These are phyloP conservation scores for Euryodendron excelsum DNA, from an alignment of 148 eudicot genomes.

Conservation along the genomic window DNA sequence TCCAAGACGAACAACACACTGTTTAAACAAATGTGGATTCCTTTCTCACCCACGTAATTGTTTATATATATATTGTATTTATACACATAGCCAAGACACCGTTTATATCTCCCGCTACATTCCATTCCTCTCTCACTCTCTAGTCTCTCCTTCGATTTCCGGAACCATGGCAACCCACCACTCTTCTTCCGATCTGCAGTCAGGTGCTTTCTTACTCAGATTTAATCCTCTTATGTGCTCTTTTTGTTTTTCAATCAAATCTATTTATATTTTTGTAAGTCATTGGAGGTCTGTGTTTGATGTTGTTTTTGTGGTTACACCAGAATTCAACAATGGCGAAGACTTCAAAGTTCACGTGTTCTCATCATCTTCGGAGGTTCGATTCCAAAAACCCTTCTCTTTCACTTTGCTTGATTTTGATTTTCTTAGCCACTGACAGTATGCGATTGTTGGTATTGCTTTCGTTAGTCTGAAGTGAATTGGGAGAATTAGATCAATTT, in stretches of 20 bases:
- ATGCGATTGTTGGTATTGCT: not conserved
- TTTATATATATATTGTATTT: not conserved
- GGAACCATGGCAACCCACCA: conserved; percentile 6
- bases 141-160: not conserved
- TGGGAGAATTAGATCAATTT: not conserved
- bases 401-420: not conserved
- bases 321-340: conserved; percentile 25
- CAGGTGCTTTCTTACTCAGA: conserved; percentile 17
- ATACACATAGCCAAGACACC: not conserved
- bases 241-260: not conserved
- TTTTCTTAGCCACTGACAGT: not conserved
- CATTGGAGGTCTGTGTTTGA: not conserved
- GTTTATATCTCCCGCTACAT: not conserved
- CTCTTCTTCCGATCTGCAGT: conserved; percentile 12
- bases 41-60: not conserved
- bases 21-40: not conserved
- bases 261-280: not conserved
- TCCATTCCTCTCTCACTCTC: not conserved
- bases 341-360: conserved; percentile 51
- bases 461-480: not conserved
- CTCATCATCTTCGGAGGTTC: conserved; percentile 57
- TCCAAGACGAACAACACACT: not conserved
- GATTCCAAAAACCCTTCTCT: not conserved
- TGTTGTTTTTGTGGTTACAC: conserved; percentile 11
- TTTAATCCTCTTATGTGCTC: not conserved